phyloP scores from a whole-genome alignment of 1,284 basidiomycete genomes.

The Trichosporon sp. region DNA sequence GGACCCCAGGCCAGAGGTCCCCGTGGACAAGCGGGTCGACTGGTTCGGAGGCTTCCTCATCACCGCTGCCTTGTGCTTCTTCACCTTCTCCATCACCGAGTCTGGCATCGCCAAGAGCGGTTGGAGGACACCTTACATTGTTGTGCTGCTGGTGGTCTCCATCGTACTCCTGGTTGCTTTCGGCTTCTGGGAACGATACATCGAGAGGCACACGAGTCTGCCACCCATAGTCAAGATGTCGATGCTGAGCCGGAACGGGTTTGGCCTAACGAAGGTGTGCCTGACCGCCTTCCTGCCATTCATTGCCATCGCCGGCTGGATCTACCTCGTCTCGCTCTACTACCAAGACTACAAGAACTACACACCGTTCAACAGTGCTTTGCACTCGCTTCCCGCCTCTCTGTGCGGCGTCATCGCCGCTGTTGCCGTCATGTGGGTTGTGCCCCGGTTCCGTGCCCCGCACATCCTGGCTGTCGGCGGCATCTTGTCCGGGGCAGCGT shows the following conservation, averaged over 20 bases:
- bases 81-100: conserved; percentile 33
- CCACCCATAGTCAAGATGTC: conserved; percentile 32
- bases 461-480: conserved; percentile 29
- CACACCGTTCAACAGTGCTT: conserved; percentile 22
- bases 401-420: conserved; percentile 33
- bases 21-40: conserved; percentile 26
- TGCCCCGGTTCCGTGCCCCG: conserved; percentile 29
- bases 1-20: conserved; percentile 15
- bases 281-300: conserved; percentile 29
- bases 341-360: conserved; percentile 27
- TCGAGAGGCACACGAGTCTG: conserved; percentile 22
- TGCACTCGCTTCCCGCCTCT: conserved; percentile 25
- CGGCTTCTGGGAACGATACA: conserved; percentile 31
- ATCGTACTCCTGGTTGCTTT: conserved; percentile 35
- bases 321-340: conserved; percentile 28
- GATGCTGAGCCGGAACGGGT: conserved; percentile 25
- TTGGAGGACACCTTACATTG: conserved; percentile 34
- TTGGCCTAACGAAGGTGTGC: conserved; percentile 26
- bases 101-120: conserved; percentile 22
- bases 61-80: conserved; percentile 31
- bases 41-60: conserved; percentile 34
- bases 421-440: conserved; percentile 25
- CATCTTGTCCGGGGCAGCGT: conserved; percentile 24
- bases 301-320: conserved; percentile 25
- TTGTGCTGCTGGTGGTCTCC: conserved; percentile 31